Percentiles rank a stretch among this genome's conserved stretches.
These are phyloP conservation scores for Elaeis oleifera DNA, from an alignment of 202 grass and related monocot species.

Conservation along the genomic window DNA sequence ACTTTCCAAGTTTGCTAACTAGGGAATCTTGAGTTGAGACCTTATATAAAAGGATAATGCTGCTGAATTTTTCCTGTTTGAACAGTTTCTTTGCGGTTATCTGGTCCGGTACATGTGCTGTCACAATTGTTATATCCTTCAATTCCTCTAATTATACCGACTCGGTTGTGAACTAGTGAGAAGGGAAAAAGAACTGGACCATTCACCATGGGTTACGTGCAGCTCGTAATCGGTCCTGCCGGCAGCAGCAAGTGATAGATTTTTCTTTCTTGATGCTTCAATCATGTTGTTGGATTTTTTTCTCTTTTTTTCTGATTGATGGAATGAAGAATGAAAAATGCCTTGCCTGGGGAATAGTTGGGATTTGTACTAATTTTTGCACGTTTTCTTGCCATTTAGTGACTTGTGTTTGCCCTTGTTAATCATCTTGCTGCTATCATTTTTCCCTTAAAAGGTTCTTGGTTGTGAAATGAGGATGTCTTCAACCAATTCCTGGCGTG, in stretches of 20 bases:
- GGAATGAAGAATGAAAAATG: too few relatives aligned
- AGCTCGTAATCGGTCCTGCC: conserved; percentile 78
- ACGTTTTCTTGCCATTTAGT: conserved; percentile 33
- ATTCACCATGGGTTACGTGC: conserved; percentile 62
- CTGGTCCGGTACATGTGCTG: conserved; percentile 20
- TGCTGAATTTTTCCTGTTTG: too few relatives aligned
- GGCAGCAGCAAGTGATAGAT: conserved; percentile 71
- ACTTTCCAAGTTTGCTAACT: too few relatives aligned
- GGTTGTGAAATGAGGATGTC: too few relatives aligned
- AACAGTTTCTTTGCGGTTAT: conserved; percentile 4
- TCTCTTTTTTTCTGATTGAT: background rate
- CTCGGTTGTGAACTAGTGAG: background rate
- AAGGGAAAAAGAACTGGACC: too few relatives aligned
- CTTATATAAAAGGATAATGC: too few relatives aligned
- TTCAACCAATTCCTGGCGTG: too few relatives aligned
- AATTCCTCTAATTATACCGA: conserved; percentile 5
- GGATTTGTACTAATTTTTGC: too few relatives aligned
- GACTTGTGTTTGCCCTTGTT: background rate
- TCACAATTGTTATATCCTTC: conserved; percentile 5
- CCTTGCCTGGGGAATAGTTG: too few relatives aligned
- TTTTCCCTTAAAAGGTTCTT: too few relatives aligned
- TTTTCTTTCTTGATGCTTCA: background rate
- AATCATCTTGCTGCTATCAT: too few relatives aligned
- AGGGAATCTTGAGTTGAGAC: too few relatives aligned
- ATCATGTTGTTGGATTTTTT: background rate